These are phyloP conservation scores for Fusarium udum DNA, from an alignment of 2,329 filamentous ascomycete species.

Conservation along the genomic window DNA sequence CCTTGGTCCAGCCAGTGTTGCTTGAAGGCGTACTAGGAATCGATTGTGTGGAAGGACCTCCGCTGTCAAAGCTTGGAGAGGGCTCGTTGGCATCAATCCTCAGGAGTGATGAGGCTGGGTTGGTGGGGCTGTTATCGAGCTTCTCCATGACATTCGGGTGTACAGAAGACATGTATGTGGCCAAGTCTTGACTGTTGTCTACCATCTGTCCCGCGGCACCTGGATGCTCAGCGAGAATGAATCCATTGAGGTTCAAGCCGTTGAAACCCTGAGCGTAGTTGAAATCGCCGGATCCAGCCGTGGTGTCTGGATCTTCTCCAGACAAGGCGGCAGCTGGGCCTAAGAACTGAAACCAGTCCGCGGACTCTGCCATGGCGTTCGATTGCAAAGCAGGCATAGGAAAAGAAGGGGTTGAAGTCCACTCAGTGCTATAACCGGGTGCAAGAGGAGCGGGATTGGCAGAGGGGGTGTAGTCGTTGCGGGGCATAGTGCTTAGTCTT, in stretches of 20 bases:
- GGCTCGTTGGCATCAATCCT: background rate
- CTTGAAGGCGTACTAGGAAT: too few relatives aligned
- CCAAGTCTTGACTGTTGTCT: background rate
- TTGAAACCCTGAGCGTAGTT: background rate
- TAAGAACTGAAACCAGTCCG: background rate
- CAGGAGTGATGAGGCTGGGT: background rate
- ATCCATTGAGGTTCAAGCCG: background rate
- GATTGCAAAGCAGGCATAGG: background rate
- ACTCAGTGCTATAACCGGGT: background rate
- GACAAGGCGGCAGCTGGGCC: background rate
- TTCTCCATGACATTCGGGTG: background rate
- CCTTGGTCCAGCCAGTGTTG: background rate
- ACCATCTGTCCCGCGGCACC: fast-evolving
- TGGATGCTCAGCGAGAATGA: fast-evolving
- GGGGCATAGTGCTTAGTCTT: background rate
- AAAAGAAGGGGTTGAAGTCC: background rate
- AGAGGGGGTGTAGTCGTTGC: background rate
- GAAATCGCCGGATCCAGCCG: background rate
- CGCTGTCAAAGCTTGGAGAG: background rate
- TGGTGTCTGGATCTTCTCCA: background rate
- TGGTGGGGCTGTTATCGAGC: fast-evolving
- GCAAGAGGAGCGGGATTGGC: background rate
- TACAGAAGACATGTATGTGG: background rate
- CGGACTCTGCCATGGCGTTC: background rate
- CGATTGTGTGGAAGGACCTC: background rate